Evolutionary conservation across 345 rosid genomes (phyloP).

Genomic region (Eucalyptus victrix): DNA sequence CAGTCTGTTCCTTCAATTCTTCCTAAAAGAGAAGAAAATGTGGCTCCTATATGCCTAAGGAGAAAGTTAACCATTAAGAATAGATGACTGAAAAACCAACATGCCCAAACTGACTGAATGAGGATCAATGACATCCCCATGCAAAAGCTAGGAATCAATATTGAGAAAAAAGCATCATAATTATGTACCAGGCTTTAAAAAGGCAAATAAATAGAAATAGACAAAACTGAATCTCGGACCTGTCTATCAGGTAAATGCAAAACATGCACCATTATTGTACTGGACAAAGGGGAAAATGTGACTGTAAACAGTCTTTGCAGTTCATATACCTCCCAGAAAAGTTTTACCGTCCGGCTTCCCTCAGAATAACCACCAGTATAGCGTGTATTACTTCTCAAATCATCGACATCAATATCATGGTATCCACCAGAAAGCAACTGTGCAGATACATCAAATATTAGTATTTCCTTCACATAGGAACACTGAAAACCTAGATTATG

Average conservation of each 20-base stretch:
- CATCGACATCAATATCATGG: conserved; percentile 85
- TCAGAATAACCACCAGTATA: conserved; percentile 91
- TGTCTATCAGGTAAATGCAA: background rate
- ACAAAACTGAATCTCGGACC: background rate
- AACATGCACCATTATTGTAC: background rate
- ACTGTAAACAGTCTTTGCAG: background rate
- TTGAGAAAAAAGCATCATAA: background rate
- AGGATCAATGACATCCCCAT: background rate
- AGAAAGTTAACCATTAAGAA: background rate
- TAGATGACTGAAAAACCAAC: background rate
- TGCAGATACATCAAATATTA: background rate
- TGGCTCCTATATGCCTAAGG: background rate
- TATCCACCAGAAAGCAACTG: conserved; percentile 98
- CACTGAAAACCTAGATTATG: background rate
- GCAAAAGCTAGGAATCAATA: background rate
- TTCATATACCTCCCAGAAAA: conserved; percentile 85
- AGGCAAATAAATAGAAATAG: background rate
- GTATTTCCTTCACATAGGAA: background rate
- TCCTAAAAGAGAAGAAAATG: background rate
- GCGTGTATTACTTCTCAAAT: conserved; percentile 62
- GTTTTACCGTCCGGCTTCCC: conserved; percentile 76
- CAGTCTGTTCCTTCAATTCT: background rate
- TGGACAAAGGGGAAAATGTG: background rate
- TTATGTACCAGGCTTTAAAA: background rate
- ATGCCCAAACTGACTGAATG: background rate